Percentiles rank a stretch among this genome's conserved stretches.
These are phyloP conservation scores for Phaeomoniella chlamydospora DNA, from an alignment of 2,329 filamentous ascomycete species.

Conservation along the genomic window DNA sequence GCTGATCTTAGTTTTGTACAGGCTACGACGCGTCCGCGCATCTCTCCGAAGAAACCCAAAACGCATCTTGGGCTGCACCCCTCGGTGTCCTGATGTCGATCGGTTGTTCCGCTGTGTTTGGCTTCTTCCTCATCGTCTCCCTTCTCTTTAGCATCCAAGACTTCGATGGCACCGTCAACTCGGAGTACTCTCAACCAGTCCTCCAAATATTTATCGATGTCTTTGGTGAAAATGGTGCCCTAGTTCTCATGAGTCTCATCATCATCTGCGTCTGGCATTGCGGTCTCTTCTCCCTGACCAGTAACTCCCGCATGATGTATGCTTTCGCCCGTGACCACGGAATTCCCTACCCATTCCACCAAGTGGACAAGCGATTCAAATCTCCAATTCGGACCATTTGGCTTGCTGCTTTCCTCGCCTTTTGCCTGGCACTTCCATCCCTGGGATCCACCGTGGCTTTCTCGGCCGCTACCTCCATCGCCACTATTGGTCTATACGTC, in stretches of 20 bases:
- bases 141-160: constrained; percentile 46
- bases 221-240: constrained; percentile 39
- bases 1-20: not conserved
- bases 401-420: constrained; percentile 38
- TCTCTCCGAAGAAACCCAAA: constrained; percentile 41
- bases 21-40: constrained; percentile 43
- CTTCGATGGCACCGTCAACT: constrained; percentile 32
- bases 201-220: constrained; percentile 44
- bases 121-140: constrained; percentile 44
- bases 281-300: constrained; percentile 43
- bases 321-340: constrained; percentile 42
- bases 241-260: constrained; percentile 39
- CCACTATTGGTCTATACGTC: constrained; percentile 44
- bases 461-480: constrained; percentile 43
- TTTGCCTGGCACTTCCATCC: constrained; percentile 40
- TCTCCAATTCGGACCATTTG: constrained; percentile 35
- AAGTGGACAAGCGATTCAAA: constrained; percentile 34
- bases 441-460: constrained; percentile 42
- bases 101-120: constrained; percentile 40
- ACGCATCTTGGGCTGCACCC: constrained; percentile 41
- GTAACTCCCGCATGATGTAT: constrained; percentile 46
- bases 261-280: constrained; percentile 49
- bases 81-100: constrained; percentile 44
- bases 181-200: constrained; percentile 36
- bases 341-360: constrained; percentile 39